A percentile compares a stretch with the other conserved stretches of the same genome.
These are phyloP conservation scores for Capsicum pubescens DNA, from an alignment of 257 asterid genomes.

Conservation along the genomic window DNA sequence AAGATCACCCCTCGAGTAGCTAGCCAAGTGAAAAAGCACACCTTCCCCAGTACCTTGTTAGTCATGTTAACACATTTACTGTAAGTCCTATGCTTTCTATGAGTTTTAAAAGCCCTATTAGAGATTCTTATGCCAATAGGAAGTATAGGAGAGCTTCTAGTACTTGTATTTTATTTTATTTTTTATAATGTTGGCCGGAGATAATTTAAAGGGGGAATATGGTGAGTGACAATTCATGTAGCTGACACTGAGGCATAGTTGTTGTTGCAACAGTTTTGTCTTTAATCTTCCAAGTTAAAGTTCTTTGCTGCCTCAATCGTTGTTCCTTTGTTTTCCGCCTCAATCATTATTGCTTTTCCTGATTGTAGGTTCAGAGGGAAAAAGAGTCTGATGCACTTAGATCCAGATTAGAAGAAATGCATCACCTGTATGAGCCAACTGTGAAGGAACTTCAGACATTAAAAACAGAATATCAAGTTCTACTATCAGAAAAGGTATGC, in stretches of 20 bases:
- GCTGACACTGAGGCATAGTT: neutral
- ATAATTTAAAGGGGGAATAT: neutral
- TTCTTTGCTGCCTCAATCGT: constrained; percentile 28
- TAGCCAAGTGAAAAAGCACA: too few relatives aligned
- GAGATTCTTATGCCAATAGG: neutral
- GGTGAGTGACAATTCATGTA: neutral
- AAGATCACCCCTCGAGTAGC: too few relatives aligned
- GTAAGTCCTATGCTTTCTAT: neutral
- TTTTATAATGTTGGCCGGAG: neutral
- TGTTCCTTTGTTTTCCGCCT: constrained; percentile 26
- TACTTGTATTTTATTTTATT: neutral
- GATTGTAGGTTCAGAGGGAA: constrained; percentile 49
- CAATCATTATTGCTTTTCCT: constrained; percentile 21
- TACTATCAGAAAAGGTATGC: constrained; percentile 72
- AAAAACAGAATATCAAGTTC: constrained; percentile 54
- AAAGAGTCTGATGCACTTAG: constrained; percentile 61
- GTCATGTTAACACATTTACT: neutral
- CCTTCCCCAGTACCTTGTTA: too few relatives aligned
- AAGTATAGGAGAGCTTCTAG: neutral
- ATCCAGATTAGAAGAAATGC: constrained; percentile 58
- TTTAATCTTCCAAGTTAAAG: neutral
- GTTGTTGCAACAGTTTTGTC: neutral
- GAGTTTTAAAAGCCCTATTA: neutral
- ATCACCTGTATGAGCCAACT: constrained; percentile 61
- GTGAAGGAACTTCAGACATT: constrained; percentile 53